Percentiles rank a stretch among this genome's conserved stretches.
Conservation (phyloP, 768 basidiomycete genomes). For the Tulasnella sp. region DNA sequence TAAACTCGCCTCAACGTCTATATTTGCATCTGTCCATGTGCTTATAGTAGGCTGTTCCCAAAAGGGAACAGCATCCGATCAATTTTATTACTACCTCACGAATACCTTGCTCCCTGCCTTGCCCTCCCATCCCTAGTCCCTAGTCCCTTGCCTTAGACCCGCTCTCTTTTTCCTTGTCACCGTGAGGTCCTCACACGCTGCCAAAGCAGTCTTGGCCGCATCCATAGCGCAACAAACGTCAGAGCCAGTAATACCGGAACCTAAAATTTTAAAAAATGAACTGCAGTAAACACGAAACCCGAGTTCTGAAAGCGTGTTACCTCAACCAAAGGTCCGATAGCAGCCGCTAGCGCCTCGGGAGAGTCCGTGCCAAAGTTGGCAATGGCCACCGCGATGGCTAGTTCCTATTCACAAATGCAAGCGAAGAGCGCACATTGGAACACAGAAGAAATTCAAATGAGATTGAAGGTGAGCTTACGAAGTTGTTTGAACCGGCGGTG, state of each 20-base stretch:
- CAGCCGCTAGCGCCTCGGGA: slow-evolving; percentile 70
- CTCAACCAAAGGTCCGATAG: slow-evolving; percentile 65
- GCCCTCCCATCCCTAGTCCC: too few species aligned
- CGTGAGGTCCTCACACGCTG: too few species aligned
- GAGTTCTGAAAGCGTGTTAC: slow-evolving; percentile 32
- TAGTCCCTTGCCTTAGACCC: too few species aligned
- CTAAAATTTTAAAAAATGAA: slow-evolving; percentile 27
- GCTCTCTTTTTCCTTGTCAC: too few species aligned
- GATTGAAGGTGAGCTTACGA: slow-evolving; percentile 32
- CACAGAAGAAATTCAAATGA: neutral
- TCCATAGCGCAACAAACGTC: slow-evolving; percentile 49
- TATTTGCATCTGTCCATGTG: too few species aligned
- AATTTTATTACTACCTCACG: too few species aligned
- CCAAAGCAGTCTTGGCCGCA: slow-evolving; percentile 36
- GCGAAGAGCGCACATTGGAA: neutral
- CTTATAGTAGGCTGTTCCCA: too few species aligned
- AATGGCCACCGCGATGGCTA: slow-evolving; percentile 74
- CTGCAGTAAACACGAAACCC: slow-evolving; percentile 26
- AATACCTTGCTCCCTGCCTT: too few species aligned
- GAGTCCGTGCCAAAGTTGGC: slow-evolving; percentile 68
- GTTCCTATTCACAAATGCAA: slow-evolving; percentile 39
- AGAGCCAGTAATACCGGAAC: slow-evolving; percentile 65
- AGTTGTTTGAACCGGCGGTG: slow-evolving; percentile 71
- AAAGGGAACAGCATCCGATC: too few species aligned
- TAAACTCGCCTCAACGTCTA: too few species aligned